A percentile compares a stretch with the other conserved stretches of the same genome.
phyloP scores from a whole-genome alignment of 1,284 basidiomycete species.

The Marasmius tenuissimus region DNA sequence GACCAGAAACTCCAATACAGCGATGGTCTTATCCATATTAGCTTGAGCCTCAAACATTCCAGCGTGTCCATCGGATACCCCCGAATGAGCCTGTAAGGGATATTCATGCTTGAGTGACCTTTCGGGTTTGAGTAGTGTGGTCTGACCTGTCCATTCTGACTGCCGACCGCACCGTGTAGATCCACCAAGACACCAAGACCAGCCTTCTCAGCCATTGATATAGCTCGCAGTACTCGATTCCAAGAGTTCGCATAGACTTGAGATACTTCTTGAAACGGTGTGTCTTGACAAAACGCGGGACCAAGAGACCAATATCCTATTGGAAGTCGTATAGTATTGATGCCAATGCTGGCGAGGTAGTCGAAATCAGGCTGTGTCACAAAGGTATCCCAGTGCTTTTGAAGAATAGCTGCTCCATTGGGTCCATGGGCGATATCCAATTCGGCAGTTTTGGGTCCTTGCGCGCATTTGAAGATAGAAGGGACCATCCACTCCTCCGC shows the following conservation, averaged over 20 bases:
- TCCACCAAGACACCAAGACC: constrained; percentile 77
- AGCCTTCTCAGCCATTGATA: constrained; percentile 65
- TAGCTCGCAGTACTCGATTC: constrained; percentile 58
- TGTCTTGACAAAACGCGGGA: constrained; percentile 43
- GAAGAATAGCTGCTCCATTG: constrained; percentile 56
- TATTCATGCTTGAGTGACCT: neutral
- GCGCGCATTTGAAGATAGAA: constrained; percentile 65
- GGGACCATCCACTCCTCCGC: constrained; percentile 80
- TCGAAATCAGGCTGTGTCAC: constrained; percentile 66
- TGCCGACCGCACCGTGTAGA: constrained; percentile 72
- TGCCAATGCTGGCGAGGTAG: constrained; percentile 60
- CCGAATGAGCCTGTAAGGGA: constrained; percentile 56
- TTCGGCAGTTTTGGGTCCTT: constrained; percentile 53
- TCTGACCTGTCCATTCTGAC: constrained; percentile 60
- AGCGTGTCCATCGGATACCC: constrained; percentile 62
- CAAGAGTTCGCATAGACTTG: constrained; percentile 68
- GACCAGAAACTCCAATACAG: constrained; percentile 56
- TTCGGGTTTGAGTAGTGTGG: neutral
- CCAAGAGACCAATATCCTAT: constrained; percentile 31
- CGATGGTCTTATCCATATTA: constrained; percentile 61
- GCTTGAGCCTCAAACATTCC: constrained; percentile 51
- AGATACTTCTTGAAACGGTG: constrained; percentile 56
- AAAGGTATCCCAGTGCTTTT: constrained; percentile 81
- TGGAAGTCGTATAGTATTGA: constrained; percentile 74
- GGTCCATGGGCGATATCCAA: constrained; percentile 55